Evolutionary conservation across 2,329 filamentous ascomycete genomes (phyloP), one percentile per base, ranked within the genome.

Genomic region (Drechslerella dactyloides): DNA sequence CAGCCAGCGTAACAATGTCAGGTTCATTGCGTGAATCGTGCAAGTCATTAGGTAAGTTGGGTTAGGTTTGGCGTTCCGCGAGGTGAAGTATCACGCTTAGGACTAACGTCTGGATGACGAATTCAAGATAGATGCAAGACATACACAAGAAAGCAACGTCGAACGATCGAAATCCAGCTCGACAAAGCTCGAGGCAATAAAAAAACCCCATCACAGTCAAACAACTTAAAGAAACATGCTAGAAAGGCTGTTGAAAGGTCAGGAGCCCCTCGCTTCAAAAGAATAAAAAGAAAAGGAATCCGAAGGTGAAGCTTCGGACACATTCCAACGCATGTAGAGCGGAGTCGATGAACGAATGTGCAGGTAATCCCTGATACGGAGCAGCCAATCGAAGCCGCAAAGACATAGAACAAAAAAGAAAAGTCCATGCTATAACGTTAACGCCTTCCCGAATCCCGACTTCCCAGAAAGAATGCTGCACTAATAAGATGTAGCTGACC

Each of bases 111-210:
- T 19, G 44, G 2, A 48, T 21, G 19, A 48, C 44, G 3, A 21
- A 48, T 3, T 23, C 4, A 21, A 23, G 19, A 48, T 6, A 48
- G 15, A 48, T n/a, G n/a, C n/a, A n/a, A n/a, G 17, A 10, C 8
- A 48, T 15, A 48, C n/a, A 17, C 37, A 13, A 42, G 37, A 42
- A 13, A 17, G 13, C 13, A 42, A 42, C 5, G 37, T 42, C 4
- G 5, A 42, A 17, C 37, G 37, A 42, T 42, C 37, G 37, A 42
- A 42, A 42, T 42, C 37, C 37, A 42, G 37, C 37, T 42, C 37
- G 37, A 42, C 37, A 17, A 42, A 6, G 11, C 37, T 13, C n/a
- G 13, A 15, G 13, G 5, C 37, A 44, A 17, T 5, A 44, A 15
- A 44, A 15, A 37, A 15, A 37, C 35, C 35, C 11, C 11, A 44